Percentiles rank a stretch among this genome's conserved stretches.
Evolutionary conservation across 257 asterid species (phyloP).

Genomic region (Verbena officinalis): DNA sequence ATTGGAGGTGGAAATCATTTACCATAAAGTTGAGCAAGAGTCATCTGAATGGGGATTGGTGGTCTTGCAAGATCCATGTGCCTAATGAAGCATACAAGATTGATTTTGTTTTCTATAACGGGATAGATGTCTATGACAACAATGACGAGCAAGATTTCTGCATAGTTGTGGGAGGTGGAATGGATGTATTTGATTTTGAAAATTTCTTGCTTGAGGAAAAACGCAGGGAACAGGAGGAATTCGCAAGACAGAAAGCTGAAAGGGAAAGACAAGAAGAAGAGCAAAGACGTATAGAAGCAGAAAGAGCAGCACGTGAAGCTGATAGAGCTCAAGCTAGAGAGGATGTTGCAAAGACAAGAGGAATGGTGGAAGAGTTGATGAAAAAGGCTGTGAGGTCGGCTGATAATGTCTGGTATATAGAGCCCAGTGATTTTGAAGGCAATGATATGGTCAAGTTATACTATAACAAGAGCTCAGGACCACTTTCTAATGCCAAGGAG

Average conservation of each 20-base stretch:
- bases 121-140: slow-evolving; percentile 83
- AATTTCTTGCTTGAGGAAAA: slow-evolving; percentile 93
- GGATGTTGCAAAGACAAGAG: slow-evolving; percentile 63
- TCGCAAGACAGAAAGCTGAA: slow-evolving; percentile 74
- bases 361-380: slow-evolving; percentile 46
- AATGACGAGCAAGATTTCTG: slow-evolving; percentile 78
- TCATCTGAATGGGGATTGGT: slow-evolving; percentile 86
- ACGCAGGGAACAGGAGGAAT: slow-evolving; percentile 69
- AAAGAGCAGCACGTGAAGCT: slow-evolving; percentile 67
- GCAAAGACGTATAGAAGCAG: slow-evolving; percentile 73
- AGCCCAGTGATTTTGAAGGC: slow-evolving; percentile 62
- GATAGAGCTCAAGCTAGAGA: slow-evolving; percentile 80
- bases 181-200: slow-evolving; percentile 75
- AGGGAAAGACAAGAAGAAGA: slow-evolving; percentile 72
- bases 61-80: slow-evolving; percentile 83
- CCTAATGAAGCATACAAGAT: slow-evolving; percentile 92
- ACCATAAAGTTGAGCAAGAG: slow-evolving; percentile 63
- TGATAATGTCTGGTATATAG: slow-evolving; percentile 72
- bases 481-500: slow-evolving; percentile 60
- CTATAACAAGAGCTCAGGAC: slow-evolving; percentile 78
- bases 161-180: slow-evolving; percentile 73
- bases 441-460: slow-evolving; percentile 63
- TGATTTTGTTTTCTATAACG: slow-evolving; percentile 88
- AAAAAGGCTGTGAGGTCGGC: slow-evolving; percentile 48
- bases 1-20: slow-evolving; percentile 90